Percentiles rank a stretch among this genome's conserved stretches.
These are phyloP conservation scores for Strigomonas culicis DNA, from an alignment of 208 protist genomes.

Conservation along the genomic window DNA sequence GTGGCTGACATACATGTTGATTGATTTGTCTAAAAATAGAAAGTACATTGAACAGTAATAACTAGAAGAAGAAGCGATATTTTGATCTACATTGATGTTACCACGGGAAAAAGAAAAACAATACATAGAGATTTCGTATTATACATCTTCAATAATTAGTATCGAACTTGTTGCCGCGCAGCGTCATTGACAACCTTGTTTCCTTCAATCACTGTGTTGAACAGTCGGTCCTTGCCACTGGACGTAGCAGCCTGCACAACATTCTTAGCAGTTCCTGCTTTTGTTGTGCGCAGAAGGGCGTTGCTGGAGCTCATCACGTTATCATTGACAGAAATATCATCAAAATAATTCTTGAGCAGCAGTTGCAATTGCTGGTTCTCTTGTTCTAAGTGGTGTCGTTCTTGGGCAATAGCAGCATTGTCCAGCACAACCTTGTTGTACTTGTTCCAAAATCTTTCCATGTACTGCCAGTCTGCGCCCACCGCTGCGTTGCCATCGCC, in stretches of 20 bases:
- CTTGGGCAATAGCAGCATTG: slow-evolving; percentile 90
- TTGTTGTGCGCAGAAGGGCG: slow-evolving; percentile 41
- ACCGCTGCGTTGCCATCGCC: slow-evolving; percentile 17
- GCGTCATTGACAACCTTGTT: slow-evolving; percentile 79
- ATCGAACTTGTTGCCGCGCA: slow-evolving; percentile 21
- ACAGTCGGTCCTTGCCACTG: slow-evolving; percentile 9
- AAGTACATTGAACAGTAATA: not conserved
- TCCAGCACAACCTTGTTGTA: slow-evolving; percentile 96
- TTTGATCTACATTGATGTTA: not conserved
- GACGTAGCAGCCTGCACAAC: slow-evolving; percentile 59
- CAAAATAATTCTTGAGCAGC: slow-evolving; percentile 94
- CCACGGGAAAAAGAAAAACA: slow-evolving; percentile 10
- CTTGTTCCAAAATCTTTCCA: slow-evolving; percentile 94
- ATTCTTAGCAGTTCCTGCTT: slow-evolving; percentile 24
- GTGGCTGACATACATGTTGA: no score
- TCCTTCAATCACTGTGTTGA: slow-evolving; percentile 75
- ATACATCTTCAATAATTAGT: not conserved
- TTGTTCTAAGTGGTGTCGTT: slow-evolving; percentile 79
- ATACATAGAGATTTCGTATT: not conserved
- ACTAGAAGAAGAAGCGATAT: not conserved
- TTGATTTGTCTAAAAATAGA: no score
- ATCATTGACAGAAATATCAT: slow-evolving; percentile 94
- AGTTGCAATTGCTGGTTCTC: slow-evolving; percentile 89
- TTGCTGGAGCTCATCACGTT: slow-evolving; percentile 78
- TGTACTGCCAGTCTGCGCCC: slow-evolving; percentile 85